These are phyloP conservation scores for Crithidia brevicula DNA, from an alignment of 208 protist species.

Conservation along the genomic window DNA sequence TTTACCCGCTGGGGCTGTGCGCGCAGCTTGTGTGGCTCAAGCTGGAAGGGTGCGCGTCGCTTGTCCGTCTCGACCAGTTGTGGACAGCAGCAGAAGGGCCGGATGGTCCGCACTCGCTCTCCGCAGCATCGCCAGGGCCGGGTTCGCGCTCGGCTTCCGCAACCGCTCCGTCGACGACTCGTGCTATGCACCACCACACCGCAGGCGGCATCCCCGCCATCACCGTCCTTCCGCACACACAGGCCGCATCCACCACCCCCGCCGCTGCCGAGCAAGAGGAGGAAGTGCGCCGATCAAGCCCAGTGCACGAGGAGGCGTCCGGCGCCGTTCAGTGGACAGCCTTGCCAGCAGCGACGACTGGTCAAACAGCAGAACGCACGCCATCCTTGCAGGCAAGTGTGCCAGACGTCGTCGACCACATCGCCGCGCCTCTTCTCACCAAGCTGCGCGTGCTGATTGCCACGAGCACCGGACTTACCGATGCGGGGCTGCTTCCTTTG, in stretches of 20 bases:
- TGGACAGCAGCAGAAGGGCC: constrained; percentile 8
- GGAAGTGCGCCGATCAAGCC: too few species aligned
- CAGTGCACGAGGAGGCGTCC: too few species aligned
- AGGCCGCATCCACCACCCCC: too few species aligned
- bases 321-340: too few species aligned
- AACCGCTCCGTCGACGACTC: not conserved
- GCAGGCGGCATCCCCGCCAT: constrained; percentile 31
- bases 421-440: not conserved
- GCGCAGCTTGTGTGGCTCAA: constrained; percentile 42
- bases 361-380: too few species aligned
- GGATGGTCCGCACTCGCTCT: not conserved
- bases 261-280: too few species aligned
- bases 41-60: constrained; percentile 40
- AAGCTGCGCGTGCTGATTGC: constrained; percentile 26
- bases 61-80: constrained; percentile 34
- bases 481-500: constrained; percentile 19
- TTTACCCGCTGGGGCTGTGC: constrained; percentile 46
- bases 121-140: too few species aligned
- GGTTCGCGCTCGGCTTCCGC: too few species aligned
- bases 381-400: too few species aligned
- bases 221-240: constrained; percentile 37
- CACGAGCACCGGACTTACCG: constrained; percentile 27
- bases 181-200: constrained; percentile 14
- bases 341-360: not conserved
- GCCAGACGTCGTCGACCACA: too few species aligned